phyloP scores from a whole-genome alignment of 148 eudicot species.

The Camellia granthamiana region DNA sequence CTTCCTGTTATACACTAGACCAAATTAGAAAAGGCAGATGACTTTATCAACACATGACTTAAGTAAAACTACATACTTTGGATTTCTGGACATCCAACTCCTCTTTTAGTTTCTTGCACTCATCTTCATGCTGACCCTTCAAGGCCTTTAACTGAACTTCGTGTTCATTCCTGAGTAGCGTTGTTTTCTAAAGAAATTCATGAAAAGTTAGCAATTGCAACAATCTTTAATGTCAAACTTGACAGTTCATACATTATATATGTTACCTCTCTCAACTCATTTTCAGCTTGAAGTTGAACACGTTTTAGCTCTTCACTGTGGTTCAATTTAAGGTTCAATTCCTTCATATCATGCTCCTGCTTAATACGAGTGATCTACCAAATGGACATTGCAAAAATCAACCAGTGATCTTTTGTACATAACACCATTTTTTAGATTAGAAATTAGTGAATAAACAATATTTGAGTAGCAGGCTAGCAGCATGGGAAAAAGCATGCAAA shows the following conservation, averaged over 20 bases:
- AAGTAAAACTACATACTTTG: slow-evolving; percentile 40
- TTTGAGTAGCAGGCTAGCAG: not conserved
- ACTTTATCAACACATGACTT: not conserved
- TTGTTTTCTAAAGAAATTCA: slow-evolving; percentile 53
- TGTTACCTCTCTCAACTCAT: slow-evolving; percentile 79
- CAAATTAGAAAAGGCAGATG: slow-evolving; percentile 14
- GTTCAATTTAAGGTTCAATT: slow-evolving; percentile 47
- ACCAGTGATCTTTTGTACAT: not conserved
- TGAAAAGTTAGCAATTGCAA: slow-evolving; percentile 10
- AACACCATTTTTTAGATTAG: not conserved
- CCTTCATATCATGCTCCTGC: slow-evolving; percentile 59
- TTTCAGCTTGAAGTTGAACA: slow-evolving; percentile 65
- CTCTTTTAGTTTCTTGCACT: slow-evolving; percentile 71
- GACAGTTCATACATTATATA: slow-evolving; percentile 1
- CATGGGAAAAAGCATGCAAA: not conserved
- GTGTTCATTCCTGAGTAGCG: slow-evolving; percentile 63
- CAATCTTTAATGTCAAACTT: not conserved
- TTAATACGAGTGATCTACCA: slow-evolving; percentile 57
- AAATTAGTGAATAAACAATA: not conserved
- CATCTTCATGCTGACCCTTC: slow-evolving; percentile 72
- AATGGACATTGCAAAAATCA: slow-evolving; percentile 17
- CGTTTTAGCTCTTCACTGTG: slow-evolving; percentile 68
- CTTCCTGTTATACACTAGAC: slow-evolving; percentile 57
- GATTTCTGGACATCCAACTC: slow-evolving; percentile 84
- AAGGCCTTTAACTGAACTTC: slow-evolving; percentile 74